Base-by-base conservation (phyloP, 2,329 filamentous ascomycete genomes). In the Phyllosticta citriasiana region DNA sequence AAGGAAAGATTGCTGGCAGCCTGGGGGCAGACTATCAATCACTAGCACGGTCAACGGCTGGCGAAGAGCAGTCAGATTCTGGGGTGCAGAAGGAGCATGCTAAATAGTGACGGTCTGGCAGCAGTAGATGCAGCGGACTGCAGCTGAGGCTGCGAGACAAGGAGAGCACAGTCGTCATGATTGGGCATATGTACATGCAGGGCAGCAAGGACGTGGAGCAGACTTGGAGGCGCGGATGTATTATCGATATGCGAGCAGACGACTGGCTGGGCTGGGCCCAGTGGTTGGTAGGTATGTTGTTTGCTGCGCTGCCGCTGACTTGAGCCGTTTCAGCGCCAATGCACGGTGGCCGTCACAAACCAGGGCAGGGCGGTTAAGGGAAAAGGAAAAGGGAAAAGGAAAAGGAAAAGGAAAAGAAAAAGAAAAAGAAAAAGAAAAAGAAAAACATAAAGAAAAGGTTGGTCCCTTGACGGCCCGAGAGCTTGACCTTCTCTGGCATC, bases 41-140 rank as follows among this genome's bases (percentile, higher is more conserved):
- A 54, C 16, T 19, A 53, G 59, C 59, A 47, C 59, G 59, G 53
- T 57, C 53, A 61, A 56, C 54, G 59, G 59, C 59, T 61, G 55
- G 33, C 14, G 59, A 55, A 5, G 14, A 19, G 33, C 19, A 33
- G 51, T 50, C 26, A 30, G 24, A 16, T 30, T 57, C 27, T 33
- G 60, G 55, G 57, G 33, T n/a, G 60, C 55, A 55, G 55, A 24
- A 24, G 8, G 59, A 52, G n/a, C 55, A 50, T 50, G 59, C 55
- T 26, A n/a, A n/a, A 53, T 53, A 53, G 33, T 40, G 10, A 12
- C 9, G 33, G 14, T 12, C 6, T 7, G 14, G 33, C 10, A 2
- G 10, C 10, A 22, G 19, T 22, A 22, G 19, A 22, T 22, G 19
- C 19, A 22, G 19, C 19, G 19, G 14, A 4, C 6, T 30, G 27